A percentile compares a stretch with the other conserved stretches of the same genome.
phyloP scores from a whole-genome alignment of 148 eudicot genomes.

The Linanthus parryae region DNA sequence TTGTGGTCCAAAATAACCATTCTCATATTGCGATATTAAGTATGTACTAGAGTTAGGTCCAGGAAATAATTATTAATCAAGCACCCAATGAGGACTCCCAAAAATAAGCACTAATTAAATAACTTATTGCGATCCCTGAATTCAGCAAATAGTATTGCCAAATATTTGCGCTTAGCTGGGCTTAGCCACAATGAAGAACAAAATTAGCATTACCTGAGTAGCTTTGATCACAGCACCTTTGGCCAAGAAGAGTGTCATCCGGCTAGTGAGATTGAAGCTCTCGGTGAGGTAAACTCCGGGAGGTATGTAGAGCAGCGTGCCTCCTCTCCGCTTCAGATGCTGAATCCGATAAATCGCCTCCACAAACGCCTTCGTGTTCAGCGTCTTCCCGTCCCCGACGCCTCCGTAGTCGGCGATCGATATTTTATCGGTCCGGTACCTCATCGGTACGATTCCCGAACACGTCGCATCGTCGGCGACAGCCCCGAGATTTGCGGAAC shows the following conservation, averaged over 20 bases:
- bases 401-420: constrained; percentile 82
- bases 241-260: constrained; percentile 88
- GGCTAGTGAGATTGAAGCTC: constrained; percentile 77
- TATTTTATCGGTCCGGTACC: constrained; percentile 47
- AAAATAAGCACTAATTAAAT: too few relatives aligned
- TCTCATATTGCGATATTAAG: too few relatives aligned
- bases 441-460: constrained; percentile 72
- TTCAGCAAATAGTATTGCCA: too few relatives aligned
- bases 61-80: too few relatives aligned
- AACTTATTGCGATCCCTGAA: too few relatives aligned
- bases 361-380: constrained; percentile 76
- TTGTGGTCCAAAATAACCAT: too few relatives aligned
- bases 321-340: constrained; percentile 56
- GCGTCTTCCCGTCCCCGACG: constrained; percentile 73
- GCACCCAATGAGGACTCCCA: too few relatives aligned
- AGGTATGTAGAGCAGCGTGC: constrained; percentile 82
- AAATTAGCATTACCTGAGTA: constrained; percentile 46
- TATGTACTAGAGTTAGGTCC: too few relatives aligned
- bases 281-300: constrained; percentile 74
- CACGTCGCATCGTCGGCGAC: constrained; percentile 46
- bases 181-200: background rate
- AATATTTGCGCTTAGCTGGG: too few relatives aligned
- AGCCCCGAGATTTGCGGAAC: background rate
- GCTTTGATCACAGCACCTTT: constrained; percentile 82
- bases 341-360: constrained; percentile 65